Evolutionary conservation across 192 early-diverging fungal genomes (phyloP).

Genomic region (Umbelopsis isabellina): DNA sequence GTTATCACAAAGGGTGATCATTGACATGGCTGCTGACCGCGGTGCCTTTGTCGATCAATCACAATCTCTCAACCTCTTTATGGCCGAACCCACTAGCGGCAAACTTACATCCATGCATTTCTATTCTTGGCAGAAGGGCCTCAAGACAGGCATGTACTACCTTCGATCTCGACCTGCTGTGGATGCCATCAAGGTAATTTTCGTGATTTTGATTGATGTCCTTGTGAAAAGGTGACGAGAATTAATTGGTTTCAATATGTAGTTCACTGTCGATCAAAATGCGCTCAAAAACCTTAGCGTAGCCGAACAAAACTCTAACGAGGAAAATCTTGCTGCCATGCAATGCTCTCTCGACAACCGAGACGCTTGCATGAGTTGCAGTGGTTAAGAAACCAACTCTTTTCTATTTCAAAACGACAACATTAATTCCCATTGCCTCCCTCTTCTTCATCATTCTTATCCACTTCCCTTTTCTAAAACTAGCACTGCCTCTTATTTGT

Average conservation of each 20-base stretch:
- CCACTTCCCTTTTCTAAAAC: slow-evolving; percentile 3
- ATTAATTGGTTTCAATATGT: not conserved
- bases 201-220: not conserved
- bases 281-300: slow-evolving; percentile 53
- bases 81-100: slow-evolving; percentile 85
- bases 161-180: slow-evolving; percentile 89
- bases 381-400: slow-evolving; percentile 53
- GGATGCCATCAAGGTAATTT: slow-evolving; percentile 81
- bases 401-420: no score
- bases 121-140: slow-evolving; percentile 93
- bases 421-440: no score
- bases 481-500: not conserved
- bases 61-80: slow-evolving; percentile 93
- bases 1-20: slow-evolving; percentile 83
- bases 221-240: not conserved
- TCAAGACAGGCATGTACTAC: slow-evolving; percentile 99
- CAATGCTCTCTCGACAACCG: slow-evolving; percentile 73
- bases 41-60: slow-evolving; percentile 97
- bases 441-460: slow-evolving; percentile 2
- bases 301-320: slow-evolving; percentile 29
- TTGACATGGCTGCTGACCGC: slow-evolving; percentile 96
- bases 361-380: slow-evolving; percentile 93
- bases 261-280: slow-evolving; percentile 90
- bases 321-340: slow-evolving; percentile 36
- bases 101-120: slow-evolving; percentile 98